Percentiles rank a stretch among this genome's conserved stretches.
Evolutionary conservation across 2,329 filamentous ascomycete species (phyloP).

Genomic region (Cytospora piceae): DNA sequence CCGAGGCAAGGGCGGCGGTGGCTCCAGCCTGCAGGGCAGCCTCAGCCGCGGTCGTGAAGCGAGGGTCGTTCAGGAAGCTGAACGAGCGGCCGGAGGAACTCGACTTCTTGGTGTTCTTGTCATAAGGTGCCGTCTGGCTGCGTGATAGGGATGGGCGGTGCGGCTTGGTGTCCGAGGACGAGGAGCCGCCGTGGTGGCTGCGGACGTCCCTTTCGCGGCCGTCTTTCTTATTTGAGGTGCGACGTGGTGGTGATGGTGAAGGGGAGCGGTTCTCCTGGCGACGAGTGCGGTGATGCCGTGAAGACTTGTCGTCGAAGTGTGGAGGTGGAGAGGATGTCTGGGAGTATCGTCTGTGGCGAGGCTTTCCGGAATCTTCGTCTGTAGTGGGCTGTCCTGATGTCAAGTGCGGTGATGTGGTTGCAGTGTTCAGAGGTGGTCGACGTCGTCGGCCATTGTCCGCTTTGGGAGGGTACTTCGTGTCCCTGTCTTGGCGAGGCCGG

Average conservation of each 20-base stretch:
- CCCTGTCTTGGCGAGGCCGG: slow-evolving; percentile 17
- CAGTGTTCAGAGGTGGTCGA: slow-evolving; percentile 20
- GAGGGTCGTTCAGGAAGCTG: slow-evolving; percentile 29
- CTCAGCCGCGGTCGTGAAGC: slow-evolving; percentile 34
- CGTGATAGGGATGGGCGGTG: slow-evolving; percentile 3
- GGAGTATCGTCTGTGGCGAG: slow-evolving; percentile 18
- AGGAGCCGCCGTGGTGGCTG: slow-evolving; percentile 17
- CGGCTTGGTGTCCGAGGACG: slow-evolving; percentile 6
- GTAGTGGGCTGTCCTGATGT: background rate
- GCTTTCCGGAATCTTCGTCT: slow-evolving; percentile 14
- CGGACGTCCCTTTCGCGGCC: slow-evolving; percentile 1
- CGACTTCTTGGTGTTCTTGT: background rate
- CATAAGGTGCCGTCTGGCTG: slow-evolving; percentile 8
- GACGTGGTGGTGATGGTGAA: slow-evolving; percentile 8
- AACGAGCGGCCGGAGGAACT: slow-evolving; percentile 11
- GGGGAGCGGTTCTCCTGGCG: slow-evolving; percentile 13
- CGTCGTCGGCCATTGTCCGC: slow-evolving; percentile 25
- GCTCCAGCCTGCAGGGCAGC: slow-evolving; percentile 35
- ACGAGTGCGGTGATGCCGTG: slow-evolving; percentile 5
- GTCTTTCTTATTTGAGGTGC: slow-evolving; percentile 13
- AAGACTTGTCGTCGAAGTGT: slow-evolving; percentile 12
- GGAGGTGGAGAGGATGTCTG: slow-evolving; percentile 20
- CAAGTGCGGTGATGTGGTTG: slow-evolving; percentile 23
- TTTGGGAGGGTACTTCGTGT: slow-evolving; percentile 26
- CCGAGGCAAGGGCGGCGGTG: slow-evolving; percentile 32